Conservation (phyloP, 768 basidiomycete genomes). For the Kwoniella newhampshirensis region DNA sequence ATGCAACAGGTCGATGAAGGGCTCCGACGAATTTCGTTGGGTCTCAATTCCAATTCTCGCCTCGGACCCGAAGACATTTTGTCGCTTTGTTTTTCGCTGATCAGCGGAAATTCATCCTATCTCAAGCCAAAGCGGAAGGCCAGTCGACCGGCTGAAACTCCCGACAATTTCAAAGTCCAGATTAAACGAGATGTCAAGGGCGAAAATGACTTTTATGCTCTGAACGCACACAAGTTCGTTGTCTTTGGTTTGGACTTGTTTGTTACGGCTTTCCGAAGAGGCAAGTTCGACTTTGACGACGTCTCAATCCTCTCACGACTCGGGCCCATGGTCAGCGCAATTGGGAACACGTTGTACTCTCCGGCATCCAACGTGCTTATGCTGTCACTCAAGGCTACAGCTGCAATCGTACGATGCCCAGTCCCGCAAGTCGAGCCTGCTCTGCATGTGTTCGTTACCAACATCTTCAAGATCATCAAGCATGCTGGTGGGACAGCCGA, state of each 20-base stretch:
- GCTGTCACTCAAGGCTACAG: conserved; percentile 73
- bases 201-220: conserved; percentile 69
- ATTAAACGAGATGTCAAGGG: conserved; percentile 64
- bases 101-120: conserved; percentile 87
- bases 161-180: conserved; percentile 72
- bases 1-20: conserved; percentile 86
- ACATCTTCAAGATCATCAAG: conserved; percentile 78
- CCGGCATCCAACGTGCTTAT: conserved; percentile 70
- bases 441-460: conserved; percentile 76
- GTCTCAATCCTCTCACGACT: conserved; percentile 71
- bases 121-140: conserved; percentile 61
- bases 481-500: conserved; percentile 76
- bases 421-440: conserved; percentile 71
- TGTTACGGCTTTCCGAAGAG: conserved; percentile 78
- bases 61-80: conserved; percentile 70
- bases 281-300: conserved; percentile 81
- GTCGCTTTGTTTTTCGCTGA: conserved; percentile 79
- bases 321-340: conserved; percentile 77
- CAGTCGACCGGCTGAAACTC: conserved; percentile 50
- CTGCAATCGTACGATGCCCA: conserved; percentile 79
- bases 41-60: conserved; percentile 77
- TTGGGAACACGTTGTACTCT: conserved; percentile 91
- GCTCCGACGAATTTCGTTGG: conserved; percentile 73
- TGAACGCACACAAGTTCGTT: conserved; percentile 89
- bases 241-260: conserved; percentile 89